phyloP scores from a whole-genome alignment of 306 rosid species.

The Myrica gale region DNA sequence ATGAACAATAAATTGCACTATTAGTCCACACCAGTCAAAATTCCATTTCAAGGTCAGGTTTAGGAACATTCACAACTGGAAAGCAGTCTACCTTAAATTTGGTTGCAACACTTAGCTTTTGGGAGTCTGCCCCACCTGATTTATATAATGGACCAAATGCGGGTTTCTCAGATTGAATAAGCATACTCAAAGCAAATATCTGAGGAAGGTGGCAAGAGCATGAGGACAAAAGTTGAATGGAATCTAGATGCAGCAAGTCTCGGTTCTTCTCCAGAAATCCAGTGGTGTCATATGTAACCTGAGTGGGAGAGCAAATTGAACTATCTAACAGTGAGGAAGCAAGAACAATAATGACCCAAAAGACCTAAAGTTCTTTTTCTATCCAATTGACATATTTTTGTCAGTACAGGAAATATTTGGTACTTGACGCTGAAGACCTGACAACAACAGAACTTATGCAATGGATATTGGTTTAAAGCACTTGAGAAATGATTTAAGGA shows the following conservation, averaged over 20 bases:
- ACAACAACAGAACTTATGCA: background rate
- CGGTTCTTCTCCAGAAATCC: constrained; percentile 98
- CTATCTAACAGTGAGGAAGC: constrained; percentile 41
- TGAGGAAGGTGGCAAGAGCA: constrained; percentile 89
- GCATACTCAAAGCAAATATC: constrained; percentile 82
- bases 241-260: constrained; percentile 86
- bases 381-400: background rate
- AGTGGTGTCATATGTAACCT: constrained; percentile 92
- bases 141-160: constrained; percentile 79
- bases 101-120: constrained; percentile 92
- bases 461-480: background rate
- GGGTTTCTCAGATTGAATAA: constrained; percentile 82
- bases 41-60: background rate
- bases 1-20: too few species aligned
- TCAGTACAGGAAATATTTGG: background rate
- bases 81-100: constrained; percentile 77
- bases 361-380: background rate
- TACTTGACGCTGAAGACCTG: background rate
- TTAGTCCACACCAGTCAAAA: background rate
- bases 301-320: constrained; percentile 42
- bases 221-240: constrained; percentile 91
- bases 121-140: constrained; percentile 95
- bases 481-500: constrained; percentile 12
- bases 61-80: background rate
- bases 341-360: constrained; percentile 18